These are phyloP conservation scores for Lepraria neglecta DNA, from an alignment of 495 filamentous ascomycete species.

Conservation along the genomic window DNA sequence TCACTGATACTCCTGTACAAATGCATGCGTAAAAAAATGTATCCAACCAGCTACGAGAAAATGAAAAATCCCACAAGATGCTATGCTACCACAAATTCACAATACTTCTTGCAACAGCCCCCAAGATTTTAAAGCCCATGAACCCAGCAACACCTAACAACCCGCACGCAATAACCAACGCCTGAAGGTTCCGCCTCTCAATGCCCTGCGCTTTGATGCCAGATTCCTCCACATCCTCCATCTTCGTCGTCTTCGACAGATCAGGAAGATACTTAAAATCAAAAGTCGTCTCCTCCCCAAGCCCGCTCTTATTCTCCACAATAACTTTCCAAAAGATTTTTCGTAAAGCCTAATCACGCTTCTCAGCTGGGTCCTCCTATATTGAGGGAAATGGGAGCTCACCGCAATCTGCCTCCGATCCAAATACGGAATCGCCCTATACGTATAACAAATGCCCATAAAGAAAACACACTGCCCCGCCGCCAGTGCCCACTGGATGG, in stretches of 20 bases:
- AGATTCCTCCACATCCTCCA: slow-evolving; percentile 8
- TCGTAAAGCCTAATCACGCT: slow-evolving; percentile 37
- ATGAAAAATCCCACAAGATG: too few relatives aligned
- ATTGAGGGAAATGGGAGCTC: slow-evolving; percentile 15
- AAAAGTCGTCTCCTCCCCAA: slow-evolving; percentile 52
- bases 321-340: slow-evolving; percentile 48
- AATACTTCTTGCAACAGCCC: neutral
- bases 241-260: slow-evolving; percentile 20
- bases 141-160: neutral
- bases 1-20: slow-evolving; percentile 1
- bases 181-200: slow-evolving; percentile 19
- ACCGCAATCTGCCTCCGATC: slow-evolving; percentile 54
- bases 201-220: neutral
- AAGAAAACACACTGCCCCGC: slow-evolving; percentile 44
- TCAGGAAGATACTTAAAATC: slow-evolving; percentile 63
- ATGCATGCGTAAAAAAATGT: neutral
- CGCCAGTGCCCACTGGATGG: slow-evolving; percentile 42
- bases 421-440: slow-evolving; percentile 46
- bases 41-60: too few relatives aligned
- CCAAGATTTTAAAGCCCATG: slow-evolving; percentile 5
- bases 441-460: slow-evolving; percentile 30
- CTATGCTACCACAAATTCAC: too few relatives aligned
- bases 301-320: slow-evolving; percentile 49
- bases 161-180: slow-evolving; percentile 14
- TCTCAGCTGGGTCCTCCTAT: neutral